Percentiles rank a stretch among this genome's conserved stretches.
phyloP scores from a whole-genome alignment of 2,329 filamentous ascomycete species.

The Colletotrichum orchidophilum region DNA sequence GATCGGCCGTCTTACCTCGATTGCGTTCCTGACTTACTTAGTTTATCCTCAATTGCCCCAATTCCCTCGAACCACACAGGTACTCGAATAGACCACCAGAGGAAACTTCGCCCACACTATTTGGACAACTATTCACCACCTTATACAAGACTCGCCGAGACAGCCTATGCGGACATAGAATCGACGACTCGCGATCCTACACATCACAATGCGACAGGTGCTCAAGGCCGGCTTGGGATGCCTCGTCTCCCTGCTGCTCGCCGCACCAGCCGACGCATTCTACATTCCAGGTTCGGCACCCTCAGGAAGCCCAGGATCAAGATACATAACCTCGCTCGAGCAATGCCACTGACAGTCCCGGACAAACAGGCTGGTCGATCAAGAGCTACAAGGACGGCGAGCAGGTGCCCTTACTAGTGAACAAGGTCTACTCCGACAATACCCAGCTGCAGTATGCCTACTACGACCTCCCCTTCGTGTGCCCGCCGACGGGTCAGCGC shows the following conservation, averaged over 20 bases:
- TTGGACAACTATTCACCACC: background rate
- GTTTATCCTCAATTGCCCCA: background rate
- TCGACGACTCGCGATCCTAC: background rate
- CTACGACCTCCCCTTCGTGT: constrained; percentile 88
- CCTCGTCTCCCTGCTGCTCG: constrained; percentile 53
- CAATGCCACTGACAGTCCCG: constrained; percentile 26
- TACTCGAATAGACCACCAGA: background rate
- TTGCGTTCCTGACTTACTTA: background rate
- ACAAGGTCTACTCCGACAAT: constrained; percentile 91
- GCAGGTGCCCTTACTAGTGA: constrained; percentile 84
- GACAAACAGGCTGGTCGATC: constrained; percentile 75
- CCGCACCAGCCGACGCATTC: constrained; percentile 68
- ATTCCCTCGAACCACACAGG: constrained; percentile 8
- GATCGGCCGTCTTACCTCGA: constrained; percentile 24
- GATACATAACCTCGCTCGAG: background rate
- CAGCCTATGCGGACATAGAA: background rate
- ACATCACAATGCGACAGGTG: constrained; percentile 40
- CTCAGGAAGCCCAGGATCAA: background rate
- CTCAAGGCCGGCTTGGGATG: constrained; percentile 48
- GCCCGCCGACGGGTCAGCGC: constrained; percentile 76
- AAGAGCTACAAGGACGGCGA: constrained; percentile 82
- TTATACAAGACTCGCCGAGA: background rate
- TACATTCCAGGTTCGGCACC: constrained; percentile 81
- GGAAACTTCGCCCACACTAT: background rate
- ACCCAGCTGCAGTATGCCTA: constrained; percentile 94